A percentile compares a stretch with the other conserved stretches of the same genome.
phyloP scores from a whole-genome alignment of 352 stramenopile genomes.

The Pythium coloratum region DNA sequence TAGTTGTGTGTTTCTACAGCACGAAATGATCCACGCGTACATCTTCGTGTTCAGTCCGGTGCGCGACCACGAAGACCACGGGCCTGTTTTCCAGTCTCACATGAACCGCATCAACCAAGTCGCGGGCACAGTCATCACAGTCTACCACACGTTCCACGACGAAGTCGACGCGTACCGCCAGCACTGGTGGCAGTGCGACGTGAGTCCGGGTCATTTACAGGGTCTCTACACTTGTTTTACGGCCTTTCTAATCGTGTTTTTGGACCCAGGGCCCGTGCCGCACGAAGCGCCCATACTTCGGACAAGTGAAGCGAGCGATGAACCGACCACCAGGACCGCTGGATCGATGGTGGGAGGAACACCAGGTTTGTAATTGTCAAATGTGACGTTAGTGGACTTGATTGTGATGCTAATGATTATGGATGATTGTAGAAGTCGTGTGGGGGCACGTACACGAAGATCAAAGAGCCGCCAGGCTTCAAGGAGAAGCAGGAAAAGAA shows the following conservation, averaged over 20 bases:
- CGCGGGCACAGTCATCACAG: slow-evolving; percentile 74
- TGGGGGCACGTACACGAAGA: slow-evolving; percentile 71
- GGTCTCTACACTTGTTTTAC: neutral
- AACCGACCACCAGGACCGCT: slow-evolving; percentile 76
- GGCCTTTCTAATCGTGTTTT: neutral
- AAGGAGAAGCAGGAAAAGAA: slow-evolving; percentile 46
- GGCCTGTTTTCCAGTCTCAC: slow-evolving; percentile 76
- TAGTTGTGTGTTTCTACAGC: slow-evolving; percentile 34
- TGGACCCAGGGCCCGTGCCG: slow-evolving; percentile 59
- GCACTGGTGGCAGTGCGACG: slow-evolving; percentile 86
- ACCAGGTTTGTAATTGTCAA: slow-evolving; percentile 32
- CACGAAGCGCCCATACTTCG: slow-evolving; percentile 66
- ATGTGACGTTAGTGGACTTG: neutral
- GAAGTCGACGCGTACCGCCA: slow-evolving; percentile 86
- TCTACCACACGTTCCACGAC: slow-evolving; percentile 90
- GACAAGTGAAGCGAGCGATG: slow-evolving; percentile 85
- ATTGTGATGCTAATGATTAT: no score
- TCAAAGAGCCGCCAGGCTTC: slow-evolving; percentile 65
- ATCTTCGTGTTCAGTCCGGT: slow-evolving; percentile 81
- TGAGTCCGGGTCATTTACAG: slow-evolving; percentile 27
- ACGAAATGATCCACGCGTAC: slow-evolving; percentile 92
- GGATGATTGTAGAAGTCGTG: slow-evolving; percentile 40
- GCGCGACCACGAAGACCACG: slow-evolving; percentile 85
- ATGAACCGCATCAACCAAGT: slow-evolving; percentile 78
- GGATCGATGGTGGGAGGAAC: slow-evolving; percentile 74